Conservation (phyloP, 2,329 filamentous ascomycete genomes). For the Colletotrichum sublineola region DNA sequence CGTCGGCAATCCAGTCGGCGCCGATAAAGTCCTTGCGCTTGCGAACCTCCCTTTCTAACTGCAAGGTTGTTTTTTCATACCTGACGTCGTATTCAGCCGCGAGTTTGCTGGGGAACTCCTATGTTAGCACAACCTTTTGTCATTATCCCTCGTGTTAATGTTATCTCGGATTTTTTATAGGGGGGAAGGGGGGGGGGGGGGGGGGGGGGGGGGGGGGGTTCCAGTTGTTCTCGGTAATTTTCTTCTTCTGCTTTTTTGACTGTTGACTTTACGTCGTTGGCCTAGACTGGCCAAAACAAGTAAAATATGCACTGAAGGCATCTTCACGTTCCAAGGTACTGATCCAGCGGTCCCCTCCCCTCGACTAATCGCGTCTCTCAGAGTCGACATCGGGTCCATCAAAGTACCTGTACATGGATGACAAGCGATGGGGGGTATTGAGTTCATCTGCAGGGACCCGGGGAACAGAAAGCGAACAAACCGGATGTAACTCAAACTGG, state of each 20-base stretch:
- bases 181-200: no score
- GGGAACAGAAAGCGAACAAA: constrained; percentile 5
- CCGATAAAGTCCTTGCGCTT: constrained; percentile 72
- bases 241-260: no score
- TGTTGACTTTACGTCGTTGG: not conserved
- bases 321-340: not conserved
- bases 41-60: constrained; percentile 68
- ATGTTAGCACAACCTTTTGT: not conserved
- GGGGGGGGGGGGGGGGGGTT: no score
- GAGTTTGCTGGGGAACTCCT: constrained; percentile 56
- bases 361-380: no score
- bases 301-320: not conserved
- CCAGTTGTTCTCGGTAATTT: not conserved
- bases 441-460: constrained; percentile 40
- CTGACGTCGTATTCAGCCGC: constrained; percentile 69
- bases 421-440: not conserved
- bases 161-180: not conserved
- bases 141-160: not conserved
- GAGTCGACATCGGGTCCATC: not conserved
- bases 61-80: constrained; percentile 65
- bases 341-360: not conserved
- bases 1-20: constrained; percentile 64
- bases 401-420: constrained; percentile 1
- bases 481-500: not conserved
- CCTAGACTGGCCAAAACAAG: not conserved